Conservation (phyloP, 331 rosid species). For the Rosa hybrid region DNA sequence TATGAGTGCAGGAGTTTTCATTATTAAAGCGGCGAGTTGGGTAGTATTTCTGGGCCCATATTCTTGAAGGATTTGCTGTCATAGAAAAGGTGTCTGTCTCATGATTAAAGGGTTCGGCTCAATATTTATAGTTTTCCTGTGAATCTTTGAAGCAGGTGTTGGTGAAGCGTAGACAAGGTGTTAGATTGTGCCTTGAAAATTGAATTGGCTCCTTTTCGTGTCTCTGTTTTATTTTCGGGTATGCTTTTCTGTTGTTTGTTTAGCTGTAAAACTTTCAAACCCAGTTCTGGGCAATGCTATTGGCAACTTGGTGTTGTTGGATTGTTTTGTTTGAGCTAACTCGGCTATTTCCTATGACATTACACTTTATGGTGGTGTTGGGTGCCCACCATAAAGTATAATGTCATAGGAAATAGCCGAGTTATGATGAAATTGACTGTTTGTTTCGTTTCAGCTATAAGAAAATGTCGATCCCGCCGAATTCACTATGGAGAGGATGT, state of each 20-base stretch:
- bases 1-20: conserved; percentile 7
- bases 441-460: neutral
- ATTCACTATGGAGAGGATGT: neutral
- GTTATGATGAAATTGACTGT: too few species aligned
- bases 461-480: neutral
- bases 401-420: neutral
- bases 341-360: neutral
- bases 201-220: neutral
- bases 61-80: conserved; percentile 18
- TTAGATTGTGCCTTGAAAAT: neutral
- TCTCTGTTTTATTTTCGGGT: neutral
- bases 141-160: neutral
- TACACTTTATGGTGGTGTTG: neutral
- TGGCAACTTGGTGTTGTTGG: neutral
- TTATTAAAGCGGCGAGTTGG: conserved; percentile 16
- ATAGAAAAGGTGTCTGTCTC: conserved; percentile 11
- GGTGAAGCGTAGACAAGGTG: neutral
- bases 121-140: neutral
- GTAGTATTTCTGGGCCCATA: conserved; percentile 15
- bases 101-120: neutral
- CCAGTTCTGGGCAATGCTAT: neutral
- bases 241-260: neutral
- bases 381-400: neutral
- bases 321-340: neutral
- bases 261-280: neutral